Base-by-base conservation (phyloP, 768 basidiomycete species). In the Holtermannia corniformis region DNA sequence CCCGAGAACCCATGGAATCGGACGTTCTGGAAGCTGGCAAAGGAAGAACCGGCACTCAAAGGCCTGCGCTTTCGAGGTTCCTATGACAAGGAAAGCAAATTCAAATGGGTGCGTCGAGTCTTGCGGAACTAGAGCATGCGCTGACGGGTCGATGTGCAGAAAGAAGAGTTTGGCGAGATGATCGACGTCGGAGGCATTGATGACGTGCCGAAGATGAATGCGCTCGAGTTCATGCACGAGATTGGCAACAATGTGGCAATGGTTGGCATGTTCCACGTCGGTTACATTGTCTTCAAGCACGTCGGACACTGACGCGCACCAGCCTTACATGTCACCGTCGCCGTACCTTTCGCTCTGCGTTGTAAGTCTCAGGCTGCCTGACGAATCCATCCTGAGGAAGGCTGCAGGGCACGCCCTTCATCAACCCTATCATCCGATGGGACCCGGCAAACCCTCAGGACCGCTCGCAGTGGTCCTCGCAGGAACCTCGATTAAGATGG, bases 351-450 rank as follows among this genome's bases (percentile, higher is more conserved):
- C 49, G 5, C 42, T 55, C 23, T 55, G 53, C 28, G 21, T 55
- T 26, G 49, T 43, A 26, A 25, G 52, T 48, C 27, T n/a, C 3
- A 14, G 3, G 7, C 26, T 28, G 16, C 45, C 5, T n/a, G 13
- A 20, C 20, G 42, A 25, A 23, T 26, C 44, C 11, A 47, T 43
- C 43, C 16, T 5, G n/a, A n/a, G n/a, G 32, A 37, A 7, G 16
- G 32, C 32, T 37, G 32, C 40, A 53, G 52, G 52, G 45, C 3
- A 55, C 47, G 21, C 55, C 55, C 10, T 56, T 56, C 45, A 26
- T 56, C 5, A 56, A 56, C 40, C 48, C 48, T 4, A 48, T 56
- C 45, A 52, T 47, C 16, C 7, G 25, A 7, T 56, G 55, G 55
- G 51, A 52, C 41, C 22, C 16, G 11, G 41, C 28, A 13, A 44